Evolutionary conservation across 495 filamentous ascomycete genomes (phyloP).

Genomic region (Penicillium mononematosum): DNA sequence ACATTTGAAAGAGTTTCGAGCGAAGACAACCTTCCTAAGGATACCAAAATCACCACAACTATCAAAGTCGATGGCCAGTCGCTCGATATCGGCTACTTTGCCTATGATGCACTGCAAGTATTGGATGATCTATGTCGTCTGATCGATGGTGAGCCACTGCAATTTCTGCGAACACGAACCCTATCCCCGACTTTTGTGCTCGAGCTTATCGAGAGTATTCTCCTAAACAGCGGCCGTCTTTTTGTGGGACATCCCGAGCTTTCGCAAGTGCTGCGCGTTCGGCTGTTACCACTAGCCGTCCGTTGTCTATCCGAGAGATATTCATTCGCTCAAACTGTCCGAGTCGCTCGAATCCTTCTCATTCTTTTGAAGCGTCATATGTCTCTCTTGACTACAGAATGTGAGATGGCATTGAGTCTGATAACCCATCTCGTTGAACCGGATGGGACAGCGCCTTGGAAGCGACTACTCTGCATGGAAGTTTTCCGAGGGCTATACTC

Average conservation of each 20-base stretch:
- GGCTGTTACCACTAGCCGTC: conserved; percentile 79
- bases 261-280: conserved; percentile 70
- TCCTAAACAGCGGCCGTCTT: conserved; percentile 79
- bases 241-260: conserved; percentile 80
- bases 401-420: conserved; percentile 80
- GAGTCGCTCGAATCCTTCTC: conserved; percentile 77
- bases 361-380: conserved; percentile 75
- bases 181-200: conserved; percentile 80
- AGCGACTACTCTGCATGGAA: conserved; percentile 85
- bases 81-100: conserved; percentile 67
- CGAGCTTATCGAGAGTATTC: conserved; percentile 85
- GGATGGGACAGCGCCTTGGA: conserved; percentile 76
- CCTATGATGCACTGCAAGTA: conserved; percentile 82
- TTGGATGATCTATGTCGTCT: conserved; percentile 89
- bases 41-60: conserved; percentile 32
- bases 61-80: conserved; percentile 54
- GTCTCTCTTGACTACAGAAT: conserved; percentile 69
- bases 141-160: conserved; percentile 76
- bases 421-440: conserved; percentile 86
- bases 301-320: conserved; percentile 73
- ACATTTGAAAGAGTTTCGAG: conserved; percentile 86
- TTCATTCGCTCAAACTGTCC: conserved; percentile 78
- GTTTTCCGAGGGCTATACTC: conserved; percentile 80
- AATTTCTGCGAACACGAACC: conserved; percentile 72
- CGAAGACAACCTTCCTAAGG: conserved; percentile 70